Evolutionary conservation across 441 rosid species (phyloP).

Genomic region (Croton setiger): DNA sequence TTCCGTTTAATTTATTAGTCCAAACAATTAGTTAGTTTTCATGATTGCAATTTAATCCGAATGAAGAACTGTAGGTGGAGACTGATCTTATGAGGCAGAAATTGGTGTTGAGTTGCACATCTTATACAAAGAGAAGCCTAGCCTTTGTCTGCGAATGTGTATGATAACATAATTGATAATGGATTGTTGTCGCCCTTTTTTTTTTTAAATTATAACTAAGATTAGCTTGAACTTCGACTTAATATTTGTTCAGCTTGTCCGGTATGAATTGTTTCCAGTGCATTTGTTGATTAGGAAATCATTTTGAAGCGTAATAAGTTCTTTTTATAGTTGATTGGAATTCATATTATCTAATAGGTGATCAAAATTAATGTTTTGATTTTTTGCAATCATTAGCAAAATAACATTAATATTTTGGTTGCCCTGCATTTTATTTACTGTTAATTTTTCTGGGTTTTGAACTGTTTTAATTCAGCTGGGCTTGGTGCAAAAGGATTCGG

Average conservation of each 20-base stretch:
- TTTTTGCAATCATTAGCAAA: background rate
- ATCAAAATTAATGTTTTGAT: conserved; percentile 2
- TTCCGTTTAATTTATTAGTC: background rate
- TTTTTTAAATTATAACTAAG: no score
- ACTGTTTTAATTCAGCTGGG: conserved; percentile 36
- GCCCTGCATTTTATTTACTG: background rate
- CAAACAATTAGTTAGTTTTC: no score
- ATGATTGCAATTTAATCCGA: background rate
- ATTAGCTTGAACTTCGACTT: no score
- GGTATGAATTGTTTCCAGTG: no score
- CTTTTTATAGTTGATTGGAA: no score
- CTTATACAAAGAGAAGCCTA: background rate
- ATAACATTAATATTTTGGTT: background rate
- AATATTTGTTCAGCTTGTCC: no score
- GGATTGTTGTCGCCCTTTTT: background rate
- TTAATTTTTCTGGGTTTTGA: conserved; percentile 6
- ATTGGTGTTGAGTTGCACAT: background rate
- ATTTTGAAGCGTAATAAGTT: no score
- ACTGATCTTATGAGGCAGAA: background rate
- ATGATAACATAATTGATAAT: background rate
- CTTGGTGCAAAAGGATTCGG: conserved; percentile 46
- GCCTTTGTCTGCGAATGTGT: background rate
- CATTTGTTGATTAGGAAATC: no score
- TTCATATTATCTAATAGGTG: no score
- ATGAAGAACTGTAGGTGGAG: background rate